Conservation (phyloP, 129 eudicot genomes). For the Oenanthe sinensis region DNA sequence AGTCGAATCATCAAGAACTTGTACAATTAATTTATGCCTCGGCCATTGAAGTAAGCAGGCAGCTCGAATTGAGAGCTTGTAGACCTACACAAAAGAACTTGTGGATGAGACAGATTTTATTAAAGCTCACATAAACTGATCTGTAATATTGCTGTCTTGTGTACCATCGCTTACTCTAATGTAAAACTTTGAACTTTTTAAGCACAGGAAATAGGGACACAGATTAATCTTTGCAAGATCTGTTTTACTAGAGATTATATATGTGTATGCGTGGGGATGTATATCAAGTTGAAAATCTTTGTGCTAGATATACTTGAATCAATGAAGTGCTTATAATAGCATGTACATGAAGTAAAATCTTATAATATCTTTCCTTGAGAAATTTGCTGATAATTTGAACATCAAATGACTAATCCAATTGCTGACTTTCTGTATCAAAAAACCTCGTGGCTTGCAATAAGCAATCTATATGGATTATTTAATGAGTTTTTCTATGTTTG, state of each 20-base stretch:
- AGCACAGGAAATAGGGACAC: background rate
- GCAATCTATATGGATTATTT: background rate
- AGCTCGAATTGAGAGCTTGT: conserved; percentile 86
- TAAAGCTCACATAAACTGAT: background rate
- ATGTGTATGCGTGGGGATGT: background rate
- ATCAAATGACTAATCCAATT: background rate
- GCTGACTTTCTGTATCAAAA: background rate
- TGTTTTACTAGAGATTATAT: background rate
- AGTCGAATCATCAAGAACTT: conserved; percentile 85
- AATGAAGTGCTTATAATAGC: background rate
- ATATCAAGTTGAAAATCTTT: background rate
- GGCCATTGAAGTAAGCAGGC: conserved; percentile 70
- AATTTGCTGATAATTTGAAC: background rate
- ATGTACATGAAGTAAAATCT: background rate
- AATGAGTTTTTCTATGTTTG: background rate
- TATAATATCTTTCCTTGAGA: background rate
- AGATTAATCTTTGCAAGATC: background rate
- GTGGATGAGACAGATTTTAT: background rate
- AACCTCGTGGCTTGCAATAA: background rate
- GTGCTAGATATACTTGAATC: background rate
- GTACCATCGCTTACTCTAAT: background rate
- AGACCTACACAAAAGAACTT: conserved; percentile 35
- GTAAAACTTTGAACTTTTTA: no score
- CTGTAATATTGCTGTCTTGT: background rate
- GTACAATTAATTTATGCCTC: conserved; percentile 48